These are phyloP conservation scores for Penicillium chermesinum DNA, from an alignment of 495 filamentous ascomycete genomes.

Conservation along the genomic window DNA sequence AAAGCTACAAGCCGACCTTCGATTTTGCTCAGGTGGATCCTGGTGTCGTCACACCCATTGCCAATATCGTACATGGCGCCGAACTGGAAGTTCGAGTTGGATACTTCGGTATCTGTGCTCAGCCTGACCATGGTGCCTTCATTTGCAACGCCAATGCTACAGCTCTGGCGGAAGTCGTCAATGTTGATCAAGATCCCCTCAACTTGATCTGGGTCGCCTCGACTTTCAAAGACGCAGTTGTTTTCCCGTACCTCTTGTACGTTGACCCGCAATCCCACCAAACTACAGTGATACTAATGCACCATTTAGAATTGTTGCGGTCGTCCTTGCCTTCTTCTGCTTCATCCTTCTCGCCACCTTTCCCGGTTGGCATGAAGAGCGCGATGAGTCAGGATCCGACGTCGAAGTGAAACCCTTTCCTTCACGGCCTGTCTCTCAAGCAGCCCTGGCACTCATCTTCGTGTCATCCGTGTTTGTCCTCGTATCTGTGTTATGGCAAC, in stretches of 20 bases:
- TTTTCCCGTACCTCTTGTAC: conserved; percentile 66
- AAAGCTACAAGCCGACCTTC: conserved; percentile 56
- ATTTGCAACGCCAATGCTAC: conserved; percentile 66
- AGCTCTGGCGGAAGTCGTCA: conserved; percentile 56
- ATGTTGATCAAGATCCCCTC: conserved; percentile 61
- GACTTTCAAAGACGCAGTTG: conserved; percentile 67
- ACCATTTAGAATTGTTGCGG: conserved; percentile 56
- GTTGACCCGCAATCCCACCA: too few species aligned
- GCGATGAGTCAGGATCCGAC: conserved; percentile 49
- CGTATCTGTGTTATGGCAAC: conserved; percentile 66
- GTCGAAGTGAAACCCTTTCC: conserved; percentile 65
- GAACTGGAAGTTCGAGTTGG: conserved; percentile 65
- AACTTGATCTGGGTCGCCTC: conserved; percentile 68
- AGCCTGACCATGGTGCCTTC: conserved; percentile 56
- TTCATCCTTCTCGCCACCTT: conserved; percentile 68
- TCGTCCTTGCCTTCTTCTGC: conserved; percentile 64
- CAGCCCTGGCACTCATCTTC: conserved; percentile 63
- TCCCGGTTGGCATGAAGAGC: conserved; percentile 67
- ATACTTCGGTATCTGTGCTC: conserved; percentile 67
- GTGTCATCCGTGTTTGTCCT: conserved; percentile 65
- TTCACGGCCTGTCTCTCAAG: conserved; percentile 61
- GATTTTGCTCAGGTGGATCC: conserved; percentile 77
- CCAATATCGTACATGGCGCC: conserved; percentile 59
- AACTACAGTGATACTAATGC: conserved; percentile 6
- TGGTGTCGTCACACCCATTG: conserved; percentile 62